These are phyloP conservation scores for Chrysosporium queenslandicum DNA, from an alignment of 2,329 filamentous ascomycete species.

Conservation along the genomic window DNA sequence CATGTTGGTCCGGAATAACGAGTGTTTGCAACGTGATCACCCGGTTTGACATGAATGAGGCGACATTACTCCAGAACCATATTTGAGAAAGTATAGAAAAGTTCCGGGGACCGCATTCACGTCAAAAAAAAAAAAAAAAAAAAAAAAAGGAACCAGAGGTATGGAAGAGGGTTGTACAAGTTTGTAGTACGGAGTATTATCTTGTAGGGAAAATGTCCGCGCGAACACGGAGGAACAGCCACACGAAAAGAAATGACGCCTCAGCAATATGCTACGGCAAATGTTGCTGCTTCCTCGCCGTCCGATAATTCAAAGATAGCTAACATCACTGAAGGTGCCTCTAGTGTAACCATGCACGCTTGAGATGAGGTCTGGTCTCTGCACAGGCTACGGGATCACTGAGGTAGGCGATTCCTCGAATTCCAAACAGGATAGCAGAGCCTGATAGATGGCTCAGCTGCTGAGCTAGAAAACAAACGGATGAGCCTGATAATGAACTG, in stretches of 20 bases:
- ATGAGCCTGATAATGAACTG: too few species aligned
- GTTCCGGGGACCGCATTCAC: too few species aligned
- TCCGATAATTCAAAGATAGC: not conserved
- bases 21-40: not conserved
- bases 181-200: not conserved
- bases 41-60: not conserved
- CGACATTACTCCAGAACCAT: not conserved
- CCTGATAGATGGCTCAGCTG: too few species aligned
- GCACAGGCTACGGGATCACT: too few species aligned
- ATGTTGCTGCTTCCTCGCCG: not conserved
- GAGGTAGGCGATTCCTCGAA: too few species aligned
- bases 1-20: too few species aligned
- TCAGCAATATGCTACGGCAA: not conserved
- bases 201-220: not conserved
- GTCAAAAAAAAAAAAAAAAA: not conserved
- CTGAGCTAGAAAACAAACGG: too few species aligned
- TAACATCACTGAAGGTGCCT: not conserved
- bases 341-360: not conserved
- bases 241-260: not conserved
- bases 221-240: not conserved
- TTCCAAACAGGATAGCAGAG: not conserved
- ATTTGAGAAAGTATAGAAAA: too few species aligned
- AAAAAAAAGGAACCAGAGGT: not conserved
- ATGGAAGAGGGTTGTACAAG: not conserved
- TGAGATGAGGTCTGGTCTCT: not conserved